phyloP scores from a whole-genome alignment of 176 grass and related monocot genomes.

The Leersia perrieri region DNA sequence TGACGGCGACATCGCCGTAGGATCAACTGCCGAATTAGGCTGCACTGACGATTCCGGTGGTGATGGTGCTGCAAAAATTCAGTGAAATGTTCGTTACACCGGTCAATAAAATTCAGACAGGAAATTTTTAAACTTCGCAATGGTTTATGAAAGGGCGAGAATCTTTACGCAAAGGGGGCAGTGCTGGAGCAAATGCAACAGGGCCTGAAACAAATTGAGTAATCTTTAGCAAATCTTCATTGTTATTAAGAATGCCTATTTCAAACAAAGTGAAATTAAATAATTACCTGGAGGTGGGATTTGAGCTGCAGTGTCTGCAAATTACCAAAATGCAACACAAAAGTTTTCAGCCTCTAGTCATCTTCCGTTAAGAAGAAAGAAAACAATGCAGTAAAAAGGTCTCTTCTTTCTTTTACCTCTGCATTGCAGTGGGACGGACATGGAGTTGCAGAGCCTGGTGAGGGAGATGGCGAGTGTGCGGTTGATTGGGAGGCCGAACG shows the following conservation, averaged over 20 bases:
- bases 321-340: background rate
- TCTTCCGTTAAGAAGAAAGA: background rate
- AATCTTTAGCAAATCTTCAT: background rate
- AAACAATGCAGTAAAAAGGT: background rate
- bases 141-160: background rate
- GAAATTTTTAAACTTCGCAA: background rate
- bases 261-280: background rate
- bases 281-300: constrained; percentile 50
- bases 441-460: constrained; percentile 51
- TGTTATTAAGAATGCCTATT: background rate
- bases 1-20: constrained; percentile 19
- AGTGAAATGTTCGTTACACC: background rate
- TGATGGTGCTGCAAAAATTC: constrained; percentile 31
- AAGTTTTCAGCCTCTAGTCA: background rate
- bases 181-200: constrained; percentile 49
- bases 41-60: constrained; percentile 38
- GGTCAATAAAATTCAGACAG: background rate
- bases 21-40: background rate
- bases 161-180: constrained; percentile 75
- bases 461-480: constrained; percentile 73
- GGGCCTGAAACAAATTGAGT: constrained; percentile 45
- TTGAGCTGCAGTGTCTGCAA: constrained; percentile 38
- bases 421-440: constrained; percentile 80
- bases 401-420: constrained; percentile 44
- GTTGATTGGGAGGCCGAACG: constrained; percentile 87